phyloP scores from a whole-genome alignment of 2,329 filamentous ascomycete species.

The Exophiala bonariae region DNA sequence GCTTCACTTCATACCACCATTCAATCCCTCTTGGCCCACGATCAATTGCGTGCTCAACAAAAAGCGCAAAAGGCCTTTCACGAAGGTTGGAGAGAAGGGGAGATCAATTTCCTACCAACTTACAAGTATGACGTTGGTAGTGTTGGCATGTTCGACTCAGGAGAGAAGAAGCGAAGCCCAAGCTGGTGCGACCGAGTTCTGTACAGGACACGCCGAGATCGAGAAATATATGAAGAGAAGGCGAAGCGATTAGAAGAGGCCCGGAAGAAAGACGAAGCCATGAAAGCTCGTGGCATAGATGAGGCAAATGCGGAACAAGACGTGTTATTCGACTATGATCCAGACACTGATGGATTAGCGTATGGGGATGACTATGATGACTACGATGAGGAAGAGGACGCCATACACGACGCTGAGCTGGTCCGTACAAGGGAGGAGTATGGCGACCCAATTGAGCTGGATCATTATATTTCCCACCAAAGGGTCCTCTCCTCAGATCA shows the following conservation, averaged over 20 bases:
- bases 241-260: constrained; percentile 65
- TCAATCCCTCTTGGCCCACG: constrained; percentile 81
- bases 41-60: constrained; percentile 78
- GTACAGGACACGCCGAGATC: constrained; percentile 74
- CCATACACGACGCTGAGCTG: constrained; percentile 29
- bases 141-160: constrained; percentile 87
- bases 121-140: constrained; percentile 99
- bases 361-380: constrained; percentile 55
- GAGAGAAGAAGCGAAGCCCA: constrained; percentile 87
- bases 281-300: constrained; percentile 77
- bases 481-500: constrained; percentile 90
- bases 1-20: constrained; percentile 86
- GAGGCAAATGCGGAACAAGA: constrained; percentile 73
- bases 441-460: constrained; percentile 55
- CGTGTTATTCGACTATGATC: constrained; percentile 87
- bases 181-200: constrained; percentile 97
- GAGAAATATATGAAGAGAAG: constrained; percentile 63
- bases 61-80: constrained; percentile 77
- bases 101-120: constrained; percentile 84
- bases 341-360: constrained; percentile 69
- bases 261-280: constrained; percentile 75
- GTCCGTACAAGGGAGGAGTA: constrained; percentile 27
- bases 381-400: constrained; percentile 47
- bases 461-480: constrained; percentile 84
- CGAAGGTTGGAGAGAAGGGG: constrained; percentile 88